A percentile compares a stretch with the other conserved stretches of the same genome.
Conservation (phyloP, 208 protist species). For the Leishmania major region DNA sequence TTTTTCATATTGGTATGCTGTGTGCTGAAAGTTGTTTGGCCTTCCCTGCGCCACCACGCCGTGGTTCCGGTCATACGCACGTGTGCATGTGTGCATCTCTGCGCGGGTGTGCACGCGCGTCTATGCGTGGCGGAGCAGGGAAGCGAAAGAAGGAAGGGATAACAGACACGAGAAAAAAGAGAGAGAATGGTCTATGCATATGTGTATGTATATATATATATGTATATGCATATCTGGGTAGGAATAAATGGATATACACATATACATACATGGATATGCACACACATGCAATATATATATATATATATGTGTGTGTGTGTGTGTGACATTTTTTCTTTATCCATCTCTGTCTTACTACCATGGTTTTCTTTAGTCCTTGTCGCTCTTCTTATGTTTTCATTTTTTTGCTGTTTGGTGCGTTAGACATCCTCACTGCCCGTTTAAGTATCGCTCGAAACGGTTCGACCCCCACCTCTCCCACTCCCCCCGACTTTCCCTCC, state of each 20-base stretch:
- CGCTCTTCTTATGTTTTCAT: not conserved
- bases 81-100: slow-evolving; percentile 18
- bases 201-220: not conserved
- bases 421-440: not conserved
- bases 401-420: not conserved
- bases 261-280: not conserved
- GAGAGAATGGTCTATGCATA: not conserved
- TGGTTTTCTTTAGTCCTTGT: not conserved
- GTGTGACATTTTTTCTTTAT: no score
- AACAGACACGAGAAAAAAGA: not conserved
- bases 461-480: no score
- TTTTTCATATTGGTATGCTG: no score
- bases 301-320: no score
- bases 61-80: not conserved
- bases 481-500: no score
- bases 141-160: slow-evolving; percentile 5
- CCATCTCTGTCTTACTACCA: not conserved
- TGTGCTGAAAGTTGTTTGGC: no score
- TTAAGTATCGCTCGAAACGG: no score
- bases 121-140: not conserved
- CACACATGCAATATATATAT: not conserved
- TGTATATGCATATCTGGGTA: not conserved
- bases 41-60: not conserved
- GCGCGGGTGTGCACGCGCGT: not conserved
- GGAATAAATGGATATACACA: not conserved